Evolutionary conservation across 345 rosid species (phyloP), one percentile per base, ranked within the genome.

Genomic region (Hibiscus tridactylites): DNA sequence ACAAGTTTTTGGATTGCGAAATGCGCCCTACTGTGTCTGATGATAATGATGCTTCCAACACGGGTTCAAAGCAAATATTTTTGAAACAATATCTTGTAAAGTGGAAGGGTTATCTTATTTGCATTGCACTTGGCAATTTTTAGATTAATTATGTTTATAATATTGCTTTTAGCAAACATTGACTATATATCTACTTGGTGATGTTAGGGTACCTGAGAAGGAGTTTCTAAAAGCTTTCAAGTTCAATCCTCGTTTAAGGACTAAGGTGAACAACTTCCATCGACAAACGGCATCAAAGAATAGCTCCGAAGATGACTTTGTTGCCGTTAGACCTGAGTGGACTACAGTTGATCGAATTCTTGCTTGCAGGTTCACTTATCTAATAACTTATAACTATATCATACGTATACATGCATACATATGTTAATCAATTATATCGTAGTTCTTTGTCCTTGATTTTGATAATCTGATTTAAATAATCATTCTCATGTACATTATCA

Each of bases 51-150:
- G 87, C 86, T 73, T 86, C 96, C 6, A 84, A 76, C 54, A 76
- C 83, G 68, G 87, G 88, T 31, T 79, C 91, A 47, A 87, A 92
- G 83, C 96, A 84, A 83, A 80, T 89, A 69, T 87, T 79, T 81
- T 96, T 88, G 42, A 96, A 91, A 76, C 99, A 96, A 73, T 96
- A 96, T 87, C 98, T 92, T 75, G 95, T 96, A 42, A 96, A 96
- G 81, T 96, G 99, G 99, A 96, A 96, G 78, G 98, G 98, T 81
- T 92, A 71, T 96, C 98, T 69, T 96, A 89, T 86, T 93, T 96
- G 61, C 99, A 96, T 71, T 96, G 98, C 79, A 86, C 90, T 80
- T 91, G 99, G 99, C 92, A 87, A 72, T 76, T 75, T 66, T 73
- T 16, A 16, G 71, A 21, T 50, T 50, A 67, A 68, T 39, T 11